Evolutionary conservation across 2,329 filamentous ascomycete genomes (phyloP).

Genomic region (Fusarium robinianum): DNA sequence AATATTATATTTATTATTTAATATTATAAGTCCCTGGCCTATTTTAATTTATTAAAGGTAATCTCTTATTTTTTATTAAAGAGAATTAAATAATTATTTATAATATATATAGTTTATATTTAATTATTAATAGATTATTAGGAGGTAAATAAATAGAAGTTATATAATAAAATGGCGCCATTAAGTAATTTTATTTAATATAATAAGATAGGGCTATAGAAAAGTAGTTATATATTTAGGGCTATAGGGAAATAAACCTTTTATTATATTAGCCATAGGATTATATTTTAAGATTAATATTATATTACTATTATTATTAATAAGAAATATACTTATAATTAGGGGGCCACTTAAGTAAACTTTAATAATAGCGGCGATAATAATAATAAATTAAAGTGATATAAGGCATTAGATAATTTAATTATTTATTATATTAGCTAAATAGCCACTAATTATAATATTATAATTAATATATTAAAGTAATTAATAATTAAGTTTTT

Average conservation of each 20-base stretch:
- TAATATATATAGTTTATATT: slow-evolving; percentile 11
- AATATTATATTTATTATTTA: neutral
- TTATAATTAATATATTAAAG: neutral
- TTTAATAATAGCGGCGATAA: neutral
- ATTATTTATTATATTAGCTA: neutral
- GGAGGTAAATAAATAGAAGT: slow-evolving; percentile 1
- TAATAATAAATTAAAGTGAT: neutral
- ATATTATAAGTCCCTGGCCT: slow-evolving; percentile 4
- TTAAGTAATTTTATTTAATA: slow-evolving; percentile 1
- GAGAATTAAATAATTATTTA: neutral
- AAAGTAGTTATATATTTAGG: slow-evolving; percentile 1
- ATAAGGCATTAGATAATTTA: slow-evolving; percentile 1
- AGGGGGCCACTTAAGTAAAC: neutral
- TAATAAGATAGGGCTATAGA: neutral
- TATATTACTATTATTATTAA: slow-evolving; percentile 4
- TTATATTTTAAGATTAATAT: slow-evolving; percentile 1
- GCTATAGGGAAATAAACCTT: slow-evolving; percentile 1
- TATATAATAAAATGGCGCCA: slow-evolving; percentile 1
- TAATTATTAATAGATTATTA: neutral
- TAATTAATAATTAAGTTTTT: neutral
- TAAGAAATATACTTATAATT: slow-evolving; percentile 1
- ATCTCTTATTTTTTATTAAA: neutral
- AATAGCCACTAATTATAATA: neutral
- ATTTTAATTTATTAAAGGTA: slow-evolving; percentile 2
- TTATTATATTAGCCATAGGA: neutral